Evolutionary conservation across 2,329 filamentous ascomycete genomes (phyloP).

Genomic region (Tolypocladium tropicale): DNA sequence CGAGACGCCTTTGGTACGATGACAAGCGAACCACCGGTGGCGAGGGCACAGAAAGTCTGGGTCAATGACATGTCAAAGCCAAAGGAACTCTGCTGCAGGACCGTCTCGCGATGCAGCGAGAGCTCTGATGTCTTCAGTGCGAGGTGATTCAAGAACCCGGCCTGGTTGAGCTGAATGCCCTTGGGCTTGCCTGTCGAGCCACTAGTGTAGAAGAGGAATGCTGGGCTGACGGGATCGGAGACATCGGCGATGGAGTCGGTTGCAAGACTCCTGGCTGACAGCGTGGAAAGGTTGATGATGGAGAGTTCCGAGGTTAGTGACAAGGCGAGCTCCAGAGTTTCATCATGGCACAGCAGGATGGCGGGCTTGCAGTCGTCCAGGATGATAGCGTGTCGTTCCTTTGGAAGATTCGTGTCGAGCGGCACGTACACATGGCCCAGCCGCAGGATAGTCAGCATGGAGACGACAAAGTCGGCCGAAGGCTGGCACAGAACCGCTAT

Average conservation of each 20-base stretch:
- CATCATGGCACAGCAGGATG: background rate
- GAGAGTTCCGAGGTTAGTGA: background rate
- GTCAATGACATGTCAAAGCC: conserved; percentile 30
- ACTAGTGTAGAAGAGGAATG: conserved; percentile 22
- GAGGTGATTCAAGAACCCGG: conserved; percentile 16
- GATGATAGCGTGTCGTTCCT: background rate
- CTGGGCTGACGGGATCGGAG: background rate
- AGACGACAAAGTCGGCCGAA: conserved; percentile 19
- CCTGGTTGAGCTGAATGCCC: conserved; percentile 24
- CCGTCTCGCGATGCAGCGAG: conserved; percentile 12
- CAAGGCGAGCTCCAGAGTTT: background rate
- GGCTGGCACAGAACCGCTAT: conserved; percentile 24
- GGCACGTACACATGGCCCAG: conserved; percentile 28
- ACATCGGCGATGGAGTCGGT: background rate
- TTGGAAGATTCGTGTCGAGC: conserved; percentile 1
- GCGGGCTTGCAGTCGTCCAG: background rate
- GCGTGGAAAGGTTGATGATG: conserved; percentile 9
- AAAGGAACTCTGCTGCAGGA: conserved; percentile 28
- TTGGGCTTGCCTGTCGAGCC: conserved; percentile 27
- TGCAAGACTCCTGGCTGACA: conserved; percentile 6
- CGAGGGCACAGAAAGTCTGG: conserved; percentile 25
- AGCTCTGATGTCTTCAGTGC: conserved; percentile 10
- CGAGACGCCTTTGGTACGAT: conserved; percentile 16
- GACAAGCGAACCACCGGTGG: conserved; percentile 23
- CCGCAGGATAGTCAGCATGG: conserved; percentile 28